These are phyloP conservation scores for Gnomoniopsis sp. DNA, from an alignment of 2,329 filamentous ascomycete genomes.

Conservation along the genomic window DNA sequence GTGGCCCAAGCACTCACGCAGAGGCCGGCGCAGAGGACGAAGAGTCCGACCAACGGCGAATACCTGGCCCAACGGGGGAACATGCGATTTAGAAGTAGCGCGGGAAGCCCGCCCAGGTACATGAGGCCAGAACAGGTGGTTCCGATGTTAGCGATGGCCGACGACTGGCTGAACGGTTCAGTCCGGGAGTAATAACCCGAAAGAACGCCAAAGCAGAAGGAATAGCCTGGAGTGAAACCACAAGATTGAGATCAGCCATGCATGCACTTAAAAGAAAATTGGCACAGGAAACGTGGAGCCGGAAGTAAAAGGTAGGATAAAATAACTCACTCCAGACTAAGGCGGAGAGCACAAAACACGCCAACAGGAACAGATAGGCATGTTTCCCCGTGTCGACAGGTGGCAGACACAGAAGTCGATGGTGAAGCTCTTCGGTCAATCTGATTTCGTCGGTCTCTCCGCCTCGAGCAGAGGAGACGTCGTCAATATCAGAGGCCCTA, in stretches of 20 bases:
- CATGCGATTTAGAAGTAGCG: slow-evolving; percentile 42
- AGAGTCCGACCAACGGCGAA: slow-evolving; percentile 41
- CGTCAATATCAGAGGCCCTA: slow-evolving; percentile 14
- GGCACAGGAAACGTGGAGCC: background rate
- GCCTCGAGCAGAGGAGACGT: slow-evolving; percentile 10
- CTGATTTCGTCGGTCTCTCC: slow-evolving; percentile 7
- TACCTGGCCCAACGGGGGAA: slow-evolving; percentile 39
- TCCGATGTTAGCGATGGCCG: slow-evolving; percentile 54
- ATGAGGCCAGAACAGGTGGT: slow-evolving; percentile 38
- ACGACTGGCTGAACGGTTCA: slow-evolving; percentile 51
- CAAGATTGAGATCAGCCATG: slow-evolving; percentile 9
- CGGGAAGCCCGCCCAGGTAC: slow-evolving; percentile 50
- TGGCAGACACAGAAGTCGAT: slow-evolving; percentile 25
- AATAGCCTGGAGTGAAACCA: slow-evolving; percentile 49
- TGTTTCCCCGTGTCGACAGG: slow-evolving; percentile 34
- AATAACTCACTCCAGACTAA: slow-evolving; percentile 47
- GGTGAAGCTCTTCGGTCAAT: slow-evolving; percentile 14
- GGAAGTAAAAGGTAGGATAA: background rate
- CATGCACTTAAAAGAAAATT: background rate
- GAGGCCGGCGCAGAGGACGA: slow-evolving; percentile 50
- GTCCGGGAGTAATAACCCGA: slow-evolving; percentile 65
- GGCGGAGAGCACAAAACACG: slow-evolving; percentile 49
- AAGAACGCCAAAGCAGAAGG: slow-evolving; percentile 67
- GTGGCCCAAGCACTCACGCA: slow-evolving; percentile 51
- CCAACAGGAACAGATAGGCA: slow-evolving; percentile 43